phyloP scores from a whole-genome alignment of 805 yeast genomes.

The Candida yuanshanica region DNA sequence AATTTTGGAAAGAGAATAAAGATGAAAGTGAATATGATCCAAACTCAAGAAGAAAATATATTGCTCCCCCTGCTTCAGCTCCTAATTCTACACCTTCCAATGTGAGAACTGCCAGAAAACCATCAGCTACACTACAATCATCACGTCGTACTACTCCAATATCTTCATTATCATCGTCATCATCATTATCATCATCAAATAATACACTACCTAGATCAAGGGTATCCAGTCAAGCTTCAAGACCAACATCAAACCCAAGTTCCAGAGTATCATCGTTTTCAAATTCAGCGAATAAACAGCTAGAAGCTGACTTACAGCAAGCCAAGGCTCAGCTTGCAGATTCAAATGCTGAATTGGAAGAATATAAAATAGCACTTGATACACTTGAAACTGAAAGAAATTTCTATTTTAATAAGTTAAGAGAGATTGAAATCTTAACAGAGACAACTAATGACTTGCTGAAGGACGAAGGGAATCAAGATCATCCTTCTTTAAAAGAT shows the following conservation, averaged over 20 bases:
- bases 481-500: slow-evolving; percentile 31
- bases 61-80: slow-evolving; percentile 13
- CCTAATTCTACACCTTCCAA: neutral
- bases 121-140: neutral
- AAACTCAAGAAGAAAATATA: slow-evolving; percentile 41
- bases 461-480: slow-evolving; percentile 28
- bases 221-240: slow-evolving; percentile 3
- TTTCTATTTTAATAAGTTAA: slow-evolving; percentile 82
- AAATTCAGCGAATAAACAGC: slow-evolving; percentile 23
- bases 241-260: slow-evolving; percentile 13
- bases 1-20: slow-evolving; percentile 72
- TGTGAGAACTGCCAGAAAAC: neutral
- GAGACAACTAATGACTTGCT: slow-evolving; percentile 56
- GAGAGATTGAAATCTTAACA: slow-evolving; percentile 80
- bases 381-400: slow-evolving; percentile 78
- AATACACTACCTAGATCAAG: slow-evolving; percentile 10
- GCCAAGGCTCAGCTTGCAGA: slow-evolving; percentile 35
- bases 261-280: slow-evolving; percentile 24
- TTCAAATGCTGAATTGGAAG: slow-evolving; percentile 47
- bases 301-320: slow-evolving; percentile 43
- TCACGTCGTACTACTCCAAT: neutral
- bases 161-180: slow-evolving; percentile 1
- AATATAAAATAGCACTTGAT: slow-evolving; percentile 53
- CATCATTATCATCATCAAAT: slow-evolving; percentile 6
- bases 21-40: slow-evolving; percentile 73